phyloP scores from a whole-genome alignment of 169 alveolate genomes.

The Plasmodium gonderi region DNA sequence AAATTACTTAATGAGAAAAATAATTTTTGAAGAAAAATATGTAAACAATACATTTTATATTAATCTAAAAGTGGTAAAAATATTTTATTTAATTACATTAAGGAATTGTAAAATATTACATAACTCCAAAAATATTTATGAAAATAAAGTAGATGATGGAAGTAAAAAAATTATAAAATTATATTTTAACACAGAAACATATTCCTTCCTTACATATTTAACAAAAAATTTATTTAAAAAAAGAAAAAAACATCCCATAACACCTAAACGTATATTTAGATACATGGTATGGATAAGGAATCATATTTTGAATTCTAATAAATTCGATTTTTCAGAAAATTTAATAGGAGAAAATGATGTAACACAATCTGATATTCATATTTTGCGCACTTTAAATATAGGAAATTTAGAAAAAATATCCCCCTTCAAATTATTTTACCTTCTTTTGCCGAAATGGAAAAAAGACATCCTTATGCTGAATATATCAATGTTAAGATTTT shows the following conservation, averaged over 20 bases:
- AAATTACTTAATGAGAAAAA: slow-evolving; percentile 31
- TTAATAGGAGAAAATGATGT: not conserved
- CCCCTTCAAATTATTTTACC: slow-evolving; percentile 23
- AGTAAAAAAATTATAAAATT: slow-evolving; percentile 5
- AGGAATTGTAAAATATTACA: slow-evolving; percentile 14
- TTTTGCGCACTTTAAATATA: not conserved
- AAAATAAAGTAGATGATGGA: not conserved
- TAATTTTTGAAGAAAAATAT: slow-evolving; percentile 57
- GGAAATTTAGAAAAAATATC: not conserved
- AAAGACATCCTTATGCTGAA: slow-evolving; percentile 39
- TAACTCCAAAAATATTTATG: not conserved
- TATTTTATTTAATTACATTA: slow-evolving; percentile 41
- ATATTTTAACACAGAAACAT: not conserved
- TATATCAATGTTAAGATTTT: slow-evolving; percentile 50
- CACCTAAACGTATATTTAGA: not conserved
- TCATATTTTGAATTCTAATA: slow-evolving; percentile 9
- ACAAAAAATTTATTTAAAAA: slow-evolving; percentile 50
- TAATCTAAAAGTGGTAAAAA: slow-evolving; percentile 23
- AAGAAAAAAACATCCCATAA: not conserved
- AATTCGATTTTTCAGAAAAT: not conserved
- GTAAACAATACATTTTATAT: slow-evolving; percentile 38
- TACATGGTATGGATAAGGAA: slow-evolving; percentile 28
- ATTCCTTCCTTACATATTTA: slow-evolving; percentile 19
- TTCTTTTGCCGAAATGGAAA: slow-evolving; percentile 14
- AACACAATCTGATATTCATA: not conserved